Conservation (phyloP, 1,139 yeast species). For the Sugiyamaella novakii region DNA sequence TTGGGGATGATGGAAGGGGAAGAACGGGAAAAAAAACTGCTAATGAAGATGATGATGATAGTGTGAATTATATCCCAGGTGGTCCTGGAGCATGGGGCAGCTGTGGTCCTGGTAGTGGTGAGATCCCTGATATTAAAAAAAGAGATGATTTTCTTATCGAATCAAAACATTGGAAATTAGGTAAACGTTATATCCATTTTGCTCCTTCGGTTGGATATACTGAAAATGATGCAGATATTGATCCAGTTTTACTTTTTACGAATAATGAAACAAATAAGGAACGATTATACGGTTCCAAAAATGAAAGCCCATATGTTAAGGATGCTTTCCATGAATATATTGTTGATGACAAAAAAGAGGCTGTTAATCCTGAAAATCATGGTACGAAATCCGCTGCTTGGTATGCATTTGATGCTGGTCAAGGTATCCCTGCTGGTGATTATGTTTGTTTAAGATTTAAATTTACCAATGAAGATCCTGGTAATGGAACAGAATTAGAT, state of each 20-base stretch:
- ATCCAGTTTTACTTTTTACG: conserved; percentile 76
- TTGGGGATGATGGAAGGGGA: too few relatives aligned
- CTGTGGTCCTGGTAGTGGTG: conserved; percentile 10
- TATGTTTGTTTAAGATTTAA: conserved; percentile 86
- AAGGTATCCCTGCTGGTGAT: conserved; percentile 85
- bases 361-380: conserved; percentile 64
- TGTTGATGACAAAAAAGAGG: conserved; percentile 59
- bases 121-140: conserved; percentile 20
- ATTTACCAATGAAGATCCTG: conserved; percentile 52
- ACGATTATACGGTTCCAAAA: conserved; percentile 65
- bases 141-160: conserved; percentile 51
- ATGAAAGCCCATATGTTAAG: conserved; percentile 60
- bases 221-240: conserved; percentile 63
- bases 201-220: conserved; percentile 85
- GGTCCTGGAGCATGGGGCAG: conserved; percentile 15
- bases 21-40: neutral
- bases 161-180: conserved; percentile 71
- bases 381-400: conserved; percentile 86
- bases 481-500: conserved; percentile 51
- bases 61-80: neutral
- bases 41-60: conserved; percentile 1
- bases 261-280: conserved; percentile 84
- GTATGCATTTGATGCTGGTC: conserved; percentile 73
- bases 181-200: conserved; percentile 68
- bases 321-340: conserved; percentile 91